A percentile compares a stretch with the other conserved stretches of the same genome.
These are phyloP conservation scores for Candida boidinii DNA, from an alignment of 805 yeast genomes.

Conservation along the genomic window DNA sequence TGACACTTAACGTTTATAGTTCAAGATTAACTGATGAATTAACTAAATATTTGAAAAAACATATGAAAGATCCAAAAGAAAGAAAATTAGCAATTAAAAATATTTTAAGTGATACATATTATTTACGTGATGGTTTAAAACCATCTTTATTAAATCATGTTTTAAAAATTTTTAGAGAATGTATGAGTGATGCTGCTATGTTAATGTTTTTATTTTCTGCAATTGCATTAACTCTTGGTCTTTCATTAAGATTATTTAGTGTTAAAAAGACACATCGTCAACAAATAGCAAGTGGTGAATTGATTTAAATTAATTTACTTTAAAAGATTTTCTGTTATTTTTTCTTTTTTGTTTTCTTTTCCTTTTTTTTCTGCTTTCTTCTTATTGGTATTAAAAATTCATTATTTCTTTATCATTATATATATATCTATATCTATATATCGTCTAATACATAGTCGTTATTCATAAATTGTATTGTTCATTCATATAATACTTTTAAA, in stretches of 20 bases:
- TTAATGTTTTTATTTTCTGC: slow-evolving; percentile 17
- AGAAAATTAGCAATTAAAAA: slow-evolving; percentile 15
- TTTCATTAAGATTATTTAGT: slow-evolving; percentile 14
- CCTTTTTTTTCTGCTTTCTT: too few species aligned
- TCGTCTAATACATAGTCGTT: too few species aligned
- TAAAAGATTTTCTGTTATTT: too few species aligned
- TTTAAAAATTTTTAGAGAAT: slow-evolving; percentile 19
- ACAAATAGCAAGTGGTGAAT: too few species aligned
- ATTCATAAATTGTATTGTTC: too few species aligned
- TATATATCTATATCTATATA: too few species aligned
- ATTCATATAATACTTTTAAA: slow-evolving; percentile 7
- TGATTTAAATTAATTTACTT: too few species aligned
- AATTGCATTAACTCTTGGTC: slow-evolving; percentile 14
- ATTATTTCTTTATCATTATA: too few species aligned
- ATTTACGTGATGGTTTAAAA: slow-evolving; percentile 23
- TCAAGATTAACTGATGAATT: slow-evolving; percentile 22
- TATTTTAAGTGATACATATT: slow-evolving; percentile 16
- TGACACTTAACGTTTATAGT: slow-evolving; percentile 29
- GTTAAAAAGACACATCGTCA: slow-evolving; percentile 1
- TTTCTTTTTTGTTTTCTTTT: too few species aligned
- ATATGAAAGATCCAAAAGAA: slow-evolving; percentile 11
- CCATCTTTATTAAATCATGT: slow-evolving; percentile 16
- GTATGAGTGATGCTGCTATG: slow-evolving; percentile 18
- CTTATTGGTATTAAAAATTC: too few species aligned
- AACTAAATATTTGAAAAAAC: slow-evolving; percentile 21